Conservation (phyloP, 2,329 filamentous ascomycete species). For the Calonectria ilicicola region DNA sequence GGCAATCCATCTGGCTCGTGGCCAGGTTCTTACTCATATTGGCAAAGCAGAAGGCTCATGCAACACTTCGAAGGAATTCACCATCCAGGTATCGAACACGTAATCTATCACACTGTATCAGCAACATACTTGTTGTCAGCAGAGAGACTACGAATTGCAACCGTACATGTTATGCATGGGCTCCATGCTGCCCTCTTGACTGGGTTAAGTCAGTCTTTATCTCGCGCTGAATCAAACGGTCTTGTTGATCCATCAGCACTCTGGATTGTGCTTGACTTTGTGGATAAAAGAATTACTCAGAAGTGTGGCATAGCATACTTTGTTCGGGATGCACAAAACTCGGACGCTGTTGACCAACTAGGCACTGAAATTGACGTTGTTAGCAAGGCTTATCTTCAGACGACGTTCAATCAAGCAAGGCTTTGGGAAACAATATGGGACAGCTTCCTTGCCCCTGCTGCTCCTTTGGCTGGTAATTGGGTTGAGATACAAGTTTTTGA, state of each 20-base stretch:
- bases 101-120: neutral
- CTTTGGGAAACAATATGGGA: neutral
- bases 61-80: neutral
- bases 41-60: neutral
- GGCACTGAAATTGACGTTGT: neutral
- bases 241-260: neutral
- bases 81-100: neutral
- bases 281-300: neutral
- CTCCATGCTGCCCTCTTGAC: neutral
- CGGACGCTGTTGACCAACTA: neutral
- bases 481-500: neutral
- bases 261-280: neutral
- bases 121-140: neutral
- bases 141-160: neutral
- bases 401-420: neutral
- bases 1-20: neutral
- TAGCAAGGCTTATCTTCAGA: neutral
- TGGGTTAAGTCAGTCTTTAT: neutral
- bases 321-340: neutral
- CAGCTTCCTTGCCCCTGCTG: neutral
- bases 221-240: neutral
- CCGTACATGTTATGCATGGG: neutral
- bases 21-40: neutral
- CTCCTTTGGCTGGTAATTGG: neutral
- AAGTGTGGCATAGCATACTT: neutral